Base-by-base conservation (phyloP, 768 basidiomycete genomes). In the Daedaleopsis nitida region DNA sequence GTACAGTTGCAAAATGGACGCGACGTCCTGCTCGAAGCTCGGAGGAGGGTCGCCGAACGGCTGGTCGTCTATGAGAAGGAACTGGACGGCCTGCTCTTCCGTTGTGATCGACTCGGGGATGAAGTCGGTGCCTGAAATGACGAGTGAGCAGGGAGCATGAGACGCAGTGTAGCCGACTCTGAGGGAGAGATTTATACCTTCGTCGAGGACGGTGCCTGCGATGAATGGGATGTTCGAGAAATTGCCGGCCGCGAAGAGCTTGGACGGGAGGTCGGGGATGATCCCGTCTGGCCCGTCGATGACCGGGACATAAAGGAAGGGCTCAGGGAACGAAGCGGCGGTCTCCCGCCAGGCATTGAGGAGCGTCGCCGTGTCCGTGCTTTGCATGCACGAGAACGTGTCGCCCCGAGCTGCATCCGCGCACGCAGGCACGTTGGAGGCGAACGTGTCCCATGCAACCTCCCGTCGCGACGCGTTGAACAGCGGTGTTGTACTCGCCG, bases 211-310 rank as follows among this genome's bases (percentile, higher is more conserved):
- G 7, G 77, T 76, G 13, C 81, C 81, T 45, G 77, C 67, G 24
- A 83, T 81, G 62, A 80, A 78, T 0, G 81, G 81, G 2, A 83
- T 58, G 16, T 66, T 65, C 1, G 76, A 71, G 59, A 79, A 79
- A 0, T 70, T 69, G 0, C 77, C 63, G 54, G 63, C 1, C 55
- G 73, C 62, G 23, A 70, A 44, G 9, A 78, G 69, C 34, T 55
- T 69, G 3, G 80, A 79, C 4, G 78, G 75, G 14, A 73, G 61
- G 45, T 77, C 80, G 1, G 76, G 76, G 45, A 78, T 66, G 2
- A 82, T 52, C 1, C 80, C 79, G 0, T 68, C 72, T 3, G 70
- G 71, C 0, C 80, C 79, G 50, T 83, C 81, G 35, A 83, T 69
- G 16, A 74, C 74, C 0, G 80, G 78, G 8, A 66, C 65, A 37